phyloP scores from a whole-genome alignment of 1,139 yeast species.

The Diutina mesorugosa region DNA sequence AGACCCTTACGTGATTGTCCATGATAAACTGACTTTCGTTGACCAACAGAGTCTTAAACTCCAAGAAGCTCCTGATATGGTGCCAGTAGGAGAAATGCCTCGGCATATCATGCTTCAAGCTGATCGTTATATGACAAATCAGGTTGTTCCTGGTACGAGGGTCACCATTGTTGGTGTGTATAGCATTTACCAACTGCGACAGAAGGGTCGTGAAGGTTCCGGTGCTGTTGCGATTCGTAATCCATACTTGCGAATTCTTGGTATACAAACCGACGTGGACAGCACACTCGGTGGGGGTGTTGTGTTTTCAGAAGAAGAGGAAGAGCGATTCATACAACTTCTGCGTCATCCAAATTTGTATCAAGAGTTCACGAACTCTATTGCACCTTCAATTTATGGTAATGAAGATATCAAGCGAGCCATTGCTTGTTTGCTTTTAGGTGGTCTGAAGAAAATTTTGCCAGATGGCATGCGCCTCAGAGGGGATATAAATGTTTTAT shows the following conservation, averaged over 20 bases:
- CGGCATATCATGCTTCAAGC: conserved; percentile 81
- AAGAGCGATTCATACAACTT: conserved; percentile 73
- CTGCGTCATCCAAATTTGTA: conserved; percentile 78
- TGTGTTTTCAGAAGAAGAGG: conserved; percentile 83
- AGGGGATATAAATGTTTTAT: conserved; percentile 89
- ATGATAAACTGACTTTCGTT: conserved; percentile 81
- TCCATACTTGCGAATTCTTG: conserved; percentile 81
- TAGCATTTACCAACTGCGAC: conserved; percentile 68
- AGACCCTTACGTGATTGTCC: conserved; percentile 88
- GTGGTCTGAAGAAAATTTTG: conserved; percentile 83
- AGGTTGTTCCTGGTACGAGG: conserved; percentile 89
- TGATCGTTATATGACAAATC: conserved; percentile 82
- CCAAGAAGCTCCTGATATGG: conserved; percentile 96
- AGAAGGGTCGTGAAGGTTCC: conserved; percentile 19
- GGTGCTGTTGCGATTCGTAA: conserved; percentile 74
- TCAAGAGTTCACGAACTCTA: conserved; percentile 73
- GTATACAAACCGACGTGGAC: conserved; percentile 74
- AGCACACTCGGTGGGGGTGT: conserved; percentile 51
- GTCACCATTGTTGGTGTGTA: conserved; percentile 88
- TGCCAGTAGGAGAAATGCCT: conserved; percentile 98
- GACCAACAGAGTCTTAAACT: conserved; percentile 91
- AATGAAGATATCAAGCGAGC: conserved; percentile 87
- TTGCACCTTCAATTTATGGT: conserved; percentile 96
- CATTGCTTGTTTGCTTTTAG: conserved; percentile 81
- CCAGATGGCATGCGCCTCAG: conserved; percentile 96